Base-by-base conservation (phyloP, 805 yeast species). In the Monosporozyma yasuniensis region DNA sequence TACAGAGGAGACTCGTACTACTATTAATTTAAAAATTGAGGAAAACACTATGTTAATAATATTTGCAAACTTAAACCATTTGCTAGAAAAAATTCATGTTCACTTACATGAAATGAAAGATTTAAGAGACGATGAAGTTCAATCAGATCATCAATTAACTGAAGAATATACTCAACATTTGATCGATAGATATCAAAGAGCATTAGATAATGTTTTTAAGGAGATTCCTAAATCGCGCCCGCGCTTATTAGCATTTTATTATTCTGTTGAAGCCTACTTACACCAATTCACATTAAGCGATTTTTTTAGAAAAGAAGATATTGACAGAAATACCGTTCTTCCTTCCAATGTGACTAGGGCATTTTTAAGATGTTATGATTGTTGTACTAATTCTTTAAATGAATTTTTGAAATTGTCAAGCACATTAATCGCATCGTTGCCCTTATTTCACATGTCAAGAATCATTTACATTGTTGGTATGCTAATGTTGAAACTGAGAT, bases 391-490 rank as follows among this genome's bases (percentile, higher is more conserved):
- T 45, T 73, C 81, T 2, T 67, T 79, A 51, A 72, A 72, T 47
- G 77, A 72, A 57, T 80, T 72, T 63, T 69, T 69, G 53, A 68
- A 65, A 60, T 65, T 78, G 50, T 56, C 72, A 1, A 68, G 69
- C 5, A 72, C 68, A n/a, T 68, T 72, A n/a, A 68, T 83, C 19
- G 76, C 83, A 0, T 64, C 74, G 2, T 68, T 78, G 50, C 90
- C 90, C 3, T 64, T 81, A 42, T 73, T 78, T 49, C 78, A 76
- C 54, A 73, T 75, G 30, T 70, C 83, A 2, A 69, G 87, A 54
- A 69, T 80, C 35, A 72, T 81, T n/a, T 81, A 81, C 58, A 79
- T 83, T 0, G 78, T 82, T 0, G 88, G 87, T 7, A 75, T 81
- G 73, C 44, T 65, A 18, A 67, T 82, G 25, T 64, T 82, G 48